phyloP scores from a whole-genome alignment of 495 filamentous ascomycete genomes.

The Hyaloscypha variabilis region DNA sequence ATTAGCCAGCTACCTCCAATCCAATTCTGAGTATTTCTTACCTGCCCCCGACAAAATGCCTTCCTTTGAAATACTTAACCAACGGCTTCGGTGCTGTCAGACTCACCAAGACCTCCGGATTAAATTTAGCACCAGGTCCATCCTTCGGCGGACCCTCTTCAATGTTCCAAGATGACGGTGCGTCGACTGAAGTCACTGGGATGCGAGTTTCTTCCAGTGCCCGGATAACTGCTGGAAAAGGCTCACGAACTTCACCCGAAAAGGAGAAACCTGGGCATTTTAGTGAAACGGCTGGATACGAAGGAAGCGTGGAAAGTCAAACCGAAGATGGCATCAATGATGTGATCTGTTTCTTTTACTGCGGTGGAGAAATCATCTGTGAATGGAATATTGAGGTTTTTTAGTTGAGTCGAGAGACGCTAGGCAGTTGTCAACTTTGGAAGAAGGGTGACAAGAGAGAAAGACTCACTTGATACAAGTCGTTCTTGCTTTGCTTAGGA shows the following conservation, averaged over 20 bases:
- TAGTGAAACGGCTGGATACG: constrained; percentile 13
- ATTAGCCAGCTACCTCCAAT: neutral
- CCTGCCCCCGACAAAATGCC: constrained; percentile 88
- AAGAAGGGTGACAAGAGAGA: neutral
- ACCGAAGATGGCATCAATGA: constrained; percentile 96
- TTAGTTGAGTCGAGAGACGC: constrained; percentile 82
- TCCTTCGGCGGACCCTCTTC: constrained; percentile 77
- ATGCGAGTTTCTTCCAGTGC: constrained; percentile 71
- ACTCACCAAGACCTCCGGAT: constrained; percentile 78
- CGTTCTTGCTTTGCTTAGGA: constrained; percentile 86
- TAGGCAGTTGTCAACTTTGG: constrained; percentile 34
- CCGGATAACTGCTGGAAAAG: constrained; percentile 79
- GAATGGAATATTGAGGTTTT: constrained; percentile 82
- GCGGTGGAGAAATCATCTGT: constrained; percentile 75
- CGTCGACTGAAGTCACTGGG: constrained; percentile 87
- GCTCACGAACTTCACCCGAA: constrained; percentile 86
- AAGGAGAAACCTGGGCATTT: constrained; percentile 76
- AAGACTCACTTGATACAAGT: constrained; percentile 73
- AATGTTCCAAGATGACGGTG: constrained; percentile 92
- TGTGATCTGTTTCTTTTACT: constrained; percentile 68
- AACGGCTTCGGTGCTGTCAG: constrained; percentile 96
- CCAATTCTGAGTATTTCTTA: constrained; percentile 32
- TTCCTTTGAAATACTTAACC: constrained; percentile 77
- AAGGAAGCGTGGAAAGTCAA: constrained; percentile 3
- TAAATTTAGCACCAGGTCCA: constrained; percentile 79